A percentile compares a stretch with the other conserved stretches of the same genome.
Conservation (phyloP, 306 rosid genomes). For the Trifolium dubium region DNA sequence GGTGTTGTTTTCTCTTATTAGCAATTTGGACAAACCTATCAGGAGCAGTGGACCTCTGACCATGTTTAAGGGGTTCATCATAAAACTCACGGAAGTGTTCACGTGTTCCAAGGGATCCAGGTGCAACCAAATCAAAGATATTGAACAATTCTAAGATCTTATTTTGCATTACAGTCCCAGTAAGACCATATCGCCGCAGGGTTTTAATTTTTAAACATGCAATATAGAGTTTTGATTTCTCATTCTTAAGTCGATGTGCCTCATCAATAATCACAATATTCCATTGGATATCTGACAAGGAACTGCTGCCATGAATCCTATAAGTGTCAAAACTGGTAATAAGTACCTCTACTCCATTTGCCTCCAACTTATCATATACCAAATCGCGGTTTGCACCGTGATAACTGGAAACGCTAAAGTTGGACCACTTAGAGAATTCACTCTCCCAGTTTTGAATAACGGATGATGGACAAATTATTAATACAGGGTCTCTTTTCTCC, state of each 20-base stretch:
- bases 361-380: conserved; percentile 68
- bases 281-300: conserved; percentile 72
- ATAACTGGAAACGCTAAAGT: conserved; percentile 74
- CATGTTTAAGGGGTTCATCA: conserved; percentile 94
- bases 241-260: conserved; percentile 93
- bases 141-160: conserved; percentile 92
- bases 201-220: conserved; percentile 86
- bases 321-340: conserved; percentile 91
- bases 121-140: conserved; percentile 90
- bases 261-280: conserved; percentile 79
- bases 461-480: conserved; percentile 85
- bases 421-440: conserved; percentile 92
- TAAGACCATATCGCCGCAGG: conserved; percentile 78
- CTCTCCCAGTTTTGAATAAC: conserved; percentile 91
- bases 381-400: conserved; percentile 86
- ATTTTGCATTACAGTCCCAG: conserved; percentile 96
- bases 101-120: conserved; percentile 93
- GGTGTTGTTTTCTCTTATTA: conserved; percentile 78
- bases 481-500: conserved; percentile 66
- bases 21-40: conserved; percentile 80
- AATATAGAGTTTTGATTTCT: conserved; percentile 80
- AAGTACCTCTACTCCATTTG: conserved; percentile 69
- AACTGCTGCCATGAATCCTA: conserved; percentile 73
- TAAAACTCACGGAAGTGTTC: conserved; percentile 92
- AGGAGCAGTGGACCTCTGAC: conserved; percentile 95